Evolutionary conservation across 1,139 yeast genomes (phyloP), one percentile per base, ranked within the genome.

Genomic region (Blastobotrys elegans): DNA sequence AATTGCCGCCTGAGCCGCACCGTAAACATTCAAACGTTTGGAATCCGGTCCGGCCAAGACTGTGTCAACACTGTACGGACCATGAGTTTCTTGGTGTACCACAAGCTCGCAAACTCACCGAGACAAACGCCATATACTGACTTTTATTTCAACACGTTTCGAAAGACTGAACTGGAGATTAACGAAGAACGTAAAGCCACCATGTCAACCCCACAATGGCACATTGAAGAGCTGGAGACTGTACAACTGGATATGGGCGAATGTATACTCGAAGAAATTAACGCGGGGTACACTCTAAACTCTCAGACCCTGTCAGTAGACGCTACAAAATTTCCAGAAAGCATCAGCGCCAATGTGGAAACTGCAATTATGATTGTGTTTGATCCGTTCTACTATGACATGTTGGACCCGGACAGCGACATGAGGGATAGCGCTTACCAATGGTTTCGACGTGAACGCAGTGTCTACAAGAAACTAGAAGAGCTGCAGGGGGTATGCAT

Each of bases 361-460:
- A 21, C 29, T 13, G 31, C 20, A 4, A 13, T 39, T 10, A 13
- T 17, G n/a, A 6, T 26, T 2, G 33, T 46, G 22, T 46, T 40
- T 32, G 48, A 46, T 14, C 39, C 45, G 8, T 46, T 40, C 18
- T 46, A 46, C 21, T 46, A 46, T 30, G n/a, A n/a, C 32, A 37
- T 33, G 8, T 36, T 36, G 3, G 35, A 35, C 38, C 34, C 48
- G n/a, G 45, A 46, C 16, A 29, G 17, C 14, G 40, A 41, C 16
- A 20, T 46, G 14, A 13, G 30, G 16, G 18, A 26, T 2, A 35
- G 42, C 6, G 48, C 48, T 1, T 22, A 32, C 2, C 41, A 30
- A 13, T 46, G 48, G 45, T 40, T 40, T 13, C 14, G 14, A 13
- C 29, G 37, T 3, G 48, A 46, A 16, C 20, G 21, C 5, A 42